Base-by-base conservation (phyloP, 2,329 filamentous ascomycete species). In the Cladosporium sp. region DNA sequence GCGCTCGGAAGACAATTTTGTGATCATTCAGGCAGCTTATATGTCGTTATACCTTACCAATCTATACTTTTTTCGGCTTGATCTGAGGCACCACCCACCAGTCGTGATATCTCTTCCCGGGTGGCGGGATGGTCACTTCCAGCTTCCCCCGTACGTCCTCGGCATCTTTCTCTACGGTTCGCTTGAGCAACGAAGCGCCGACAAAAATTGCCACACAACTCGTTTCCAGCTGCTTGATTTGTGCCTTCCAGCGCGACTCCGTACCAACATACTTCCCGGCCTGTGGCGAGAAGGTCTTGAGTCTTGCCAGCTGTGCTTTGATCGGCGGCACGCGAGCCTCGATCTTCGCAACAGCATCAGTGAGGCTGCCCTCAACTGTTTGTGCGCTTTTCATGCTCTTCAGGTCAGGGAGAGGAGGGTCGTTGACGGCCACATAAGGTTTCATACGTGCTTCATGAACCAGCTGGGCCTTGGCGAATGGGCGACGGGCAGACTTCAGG, bases 391-490 rank as follows among this genome's bases (percentile, higher is more conserved):
- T 77, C 67, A 91, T 92, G 16, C 88, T 85, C 7, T 87, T 85
- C 68, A 86, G 90, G 0, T 85, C 79, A 0, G 91, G 88, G 14
- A 91, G 81, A 66, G 87, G 85, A 0, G 92, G 91, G 1, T 91
- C 82, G 11, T 85, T 84, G 65, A 96, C 85, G 8, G 81, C 76
- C 0, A 89, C 81, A 73, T 96, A 97, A 0, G 92, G 91, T 72
- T 90, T 91, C 91, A 96, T 95, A 66, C 93, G 90, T 11, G 96
- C 80, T 70, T 95, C 90, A 76, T 95, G 93, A 14, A 92, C 88
- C 5, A 93, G 80, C 35, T 82, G 78, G 65, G 90, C 85, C 18
- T 85, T 86, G 65, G 88, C 86, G 75, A 93, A 96, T 0, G 89
- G 88, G 1, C 86, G 80, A 0, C 77, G 76, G 5, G 82, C 85